Percentiles rank a stretch among this genome's conserved stretches.
phyloP scores from a whole-genome alignment of 306 rosid genomes.

The Luffa aegyptiaca region DNA sequence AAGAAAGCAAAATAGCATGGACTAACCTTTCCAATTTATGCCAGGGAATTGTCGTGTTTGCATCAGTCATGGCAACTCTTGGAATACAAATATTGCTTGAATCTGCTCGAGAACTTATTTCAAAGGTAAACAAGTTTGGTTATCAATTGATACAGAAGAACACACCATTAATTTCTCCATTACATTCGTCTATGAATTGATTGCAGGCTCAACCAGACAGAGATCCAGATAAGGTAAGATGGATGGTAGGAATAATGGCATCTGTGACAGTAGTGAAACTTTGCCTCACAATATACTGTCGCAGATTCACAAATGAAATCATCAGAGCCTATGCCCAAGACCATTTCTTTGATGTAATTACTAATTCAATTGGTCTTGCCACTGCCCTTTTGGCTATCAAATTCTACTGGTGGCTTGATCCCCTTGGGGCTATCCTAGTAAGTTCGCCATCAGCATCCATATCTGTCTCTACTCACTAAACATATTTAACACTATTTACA shows the following conservation, averaged over 20 bases:
- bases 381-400: constrained; percentile 67
- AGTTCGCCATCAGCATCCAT: constrained; percentile 7
- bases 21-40: constrained; percentile 7
- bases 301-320: constrained; percentile 72
- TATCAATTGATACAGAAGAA: background rate
- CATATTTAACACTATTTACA: background rate
- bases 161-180: background rate
- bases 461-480: background rate
- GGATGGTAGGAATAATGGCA: constrained; percentile 90
- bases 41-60: constrained; percentile 88
- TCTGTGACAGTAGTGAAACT: constrained; percentile 52
- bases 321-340: constrained; percentile 83
- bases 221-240: constrained; percentile 51
- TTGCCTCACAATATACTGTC: constrained; percentile 55
- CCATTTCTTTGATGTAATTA: constrained; percentile 85
- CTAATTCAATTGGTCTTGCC: constrained; percentile 67
- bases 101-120: constrained; percentile 53
- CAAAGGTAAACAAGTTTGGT: constrained; percentile 32
- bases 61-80: constrained; percentile 90
- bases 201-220: constrained; percentile 58
- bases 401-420: constrained; percentile 90
- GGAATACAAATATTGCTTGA: constrained; percentile 79
- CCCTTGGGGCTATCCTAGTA: constrained; percentile 70
- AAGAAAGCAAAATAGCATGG: background rate
- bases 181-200: background rate